Percentiles rank a stretch among this genome's conserved stretches.
Conservation (phyloP, 1,284 basidiomycete genomes). For the Cryptococcus sp. region DNA sequence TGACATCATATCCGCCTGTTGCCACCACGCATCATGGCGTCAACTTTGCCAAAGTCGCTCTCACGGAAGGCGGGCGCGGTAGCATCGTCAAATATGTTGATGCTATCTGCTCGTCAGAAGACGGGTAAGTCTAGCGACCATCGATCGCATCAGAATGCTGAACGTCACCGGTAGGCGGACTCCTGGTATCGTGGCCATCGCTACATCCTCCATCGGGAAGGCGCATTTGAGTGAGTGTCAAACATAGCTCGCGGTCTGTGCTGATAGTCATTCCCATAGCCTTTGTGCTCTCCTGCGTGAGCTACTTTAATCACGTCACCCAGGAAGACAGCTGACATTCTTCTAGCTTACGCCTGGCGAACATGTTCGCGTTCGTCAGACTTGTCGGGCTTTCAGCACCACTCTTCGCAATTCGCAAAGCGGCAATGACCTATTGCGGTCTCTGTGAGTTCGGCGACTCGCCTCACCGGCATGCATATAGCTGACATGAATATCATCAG, state of each 20-base stretch:
- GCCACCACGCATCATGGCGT: conserved; percentile 49
- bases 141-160: background rate
- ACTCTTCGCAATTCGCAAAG: conserved; percentile 49
- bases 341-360: conserved; percentile 35
- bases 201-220: conserved; percentile 47
- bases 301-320: background rate
- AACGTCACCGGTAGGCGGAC: conserved; percentile 30
- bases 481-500: conserved; percentile 2
- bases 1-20: conserved; percentile 44
- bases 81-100: conserved; percentile 43
- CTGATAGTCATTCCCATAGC: conserved; percentile 6
- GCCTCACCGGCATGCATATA: background rate
- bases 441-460: conserved; percentile 22
- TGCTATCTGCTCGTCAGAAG: conserved; percentile 38
- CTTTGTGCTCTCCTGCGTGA: conserved; percentile 30
- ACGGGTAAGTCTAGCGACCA: conserved; percentile 31
- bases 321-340: conserved; percentile 1
- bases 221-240: conserved; percentile 43
- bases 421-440: conserved; percentile 43
- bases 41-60: conserved; percentile 45
- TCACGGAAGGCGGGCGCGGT: conserved; percentile 29
- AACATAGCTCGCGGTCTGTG: background rate
- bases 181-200: conserved; percentile 45
- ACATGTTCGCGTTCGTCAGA: conserved; percentile 34
- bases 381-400: conserved; percentile 44